Base-by-base conservation (phyloP, 2,329 filamentous ascomycete species). In the Fusarium sororula region DNA sequence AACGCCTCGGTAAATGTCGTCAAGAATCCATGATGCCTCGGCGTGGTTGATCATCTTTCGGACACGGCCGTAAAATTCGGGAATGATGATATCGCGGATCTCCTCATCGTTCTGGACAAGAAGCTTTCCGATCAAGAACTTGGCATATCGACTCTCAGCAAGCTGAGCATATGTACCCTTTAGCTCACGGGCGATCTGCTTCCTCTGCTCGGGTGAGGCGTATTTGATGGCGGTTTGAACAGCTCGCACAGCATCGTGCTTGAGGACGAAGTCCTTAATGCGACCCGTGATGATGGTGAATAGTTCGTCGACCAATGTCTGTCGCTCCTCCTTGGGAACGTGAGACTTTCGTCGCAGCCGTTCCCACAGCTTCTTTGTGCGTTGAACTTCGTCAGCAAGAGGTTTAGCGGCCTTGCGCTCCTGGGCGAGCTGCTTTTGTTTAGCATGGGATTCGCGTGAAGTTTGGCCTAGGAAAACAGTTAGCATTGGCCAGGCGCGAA, bases 151-250 rank as follows among this genome's bases (percentile, higher is more conserved):
- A 85, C 95, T 97, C 87, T 98, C 95, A 6, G 95, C 95, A 75
- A 99, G 86, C 76, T 93, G 90, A 48, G 91, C 90, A 82, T 97
- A 98, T 75, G 92, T 92, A 24, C 95, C 95, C 82, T 93, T 91
- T 63, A 99, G 88, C 83, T 99, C 96, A 66, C 87, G 87, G 14
- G 95, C 94, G 79, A 99, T 98, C 85, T 92, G 90, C 83, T 92
- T 94, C 80, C 94, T 90, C 84, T 98, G 95, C 69, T 93, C 92
- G 63, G 91, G 87, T 51, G 92, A 97, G 54, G 94, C 93, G 84
- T 99, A 99, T 84, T 99, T 99, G 84, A 99, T 90, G 42, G 96
- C 96, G 18, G 95, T 98, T 85, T 99, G 96, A 32, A 99, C 93
- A 47, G 98, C 95, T 76, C 96, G 90, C n/a, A 98, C 96, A 41